Conservation (phyloP, 495 filamentous ascomycete genomes). For the Penicillium lividum region DNA sequence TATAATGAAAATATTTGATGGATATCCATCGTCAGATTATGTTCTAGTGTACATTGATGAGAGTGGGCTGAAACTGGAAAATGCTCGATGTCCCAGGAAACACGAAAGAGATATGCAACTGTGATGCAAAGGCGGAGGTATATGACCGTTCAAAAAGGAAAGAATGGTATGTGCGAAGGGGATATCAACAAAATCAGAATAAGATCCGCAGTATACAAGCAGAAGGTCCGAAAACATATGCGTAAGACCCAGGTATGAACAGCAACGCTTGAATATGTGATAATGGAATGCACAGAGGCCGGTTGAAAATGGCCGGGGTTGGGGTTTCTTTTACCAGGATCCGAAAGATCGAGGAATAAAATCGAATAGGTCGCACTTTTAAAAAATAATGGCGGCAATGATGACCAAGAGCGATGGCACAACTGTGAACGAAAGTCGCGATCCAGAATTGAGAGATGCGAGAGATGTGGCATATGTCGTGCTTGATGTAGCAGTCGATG, state of each 20-base stretch:
- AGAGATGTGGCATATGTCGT: neutral
- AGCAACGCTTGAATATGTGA: neutral
- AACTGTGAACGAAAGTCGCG: constrained; percentile 6
- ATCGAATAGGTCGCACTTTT: neutral
- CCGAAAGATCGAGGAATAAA: neutral
- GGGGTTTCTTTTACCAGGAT: neutral
- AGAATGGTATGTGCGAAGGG: constrained; percentile 5
- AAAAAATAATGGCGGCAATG: constrained; percentile 4
- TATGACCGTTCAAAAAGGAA: neutral
- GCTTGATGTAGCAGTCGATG: neutral
- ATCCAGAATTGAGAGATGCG: constrained; percentile 5
- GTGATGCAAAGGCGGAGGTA: neutral
- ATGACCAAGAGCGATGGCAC: constrained; percentile 1
- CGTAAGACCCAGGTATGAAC: neutral
- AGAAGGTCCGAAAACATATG: constrained; percentile 2
- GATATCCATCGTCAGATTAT: constrained; percentile 60
- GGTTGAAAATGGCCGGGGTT: neutral
- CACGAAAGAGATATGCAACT: neutral
- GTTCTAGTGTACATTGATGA: constrained; percentile 52
- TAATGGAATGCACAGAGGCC: neutral
- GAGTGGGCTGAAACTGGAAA: neutral
- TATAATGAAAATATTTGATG: constrained; percentile 30
- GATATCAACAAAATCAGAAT: constrained; percentile 2
- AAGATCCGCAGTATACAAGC: neutral
- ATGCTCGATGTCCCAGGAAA: neutral